phyloP scores from a whole-genome alignment of 2,329 filamentous ascomycete species.

The Stagonosporopsis vannaccii region DNA sequence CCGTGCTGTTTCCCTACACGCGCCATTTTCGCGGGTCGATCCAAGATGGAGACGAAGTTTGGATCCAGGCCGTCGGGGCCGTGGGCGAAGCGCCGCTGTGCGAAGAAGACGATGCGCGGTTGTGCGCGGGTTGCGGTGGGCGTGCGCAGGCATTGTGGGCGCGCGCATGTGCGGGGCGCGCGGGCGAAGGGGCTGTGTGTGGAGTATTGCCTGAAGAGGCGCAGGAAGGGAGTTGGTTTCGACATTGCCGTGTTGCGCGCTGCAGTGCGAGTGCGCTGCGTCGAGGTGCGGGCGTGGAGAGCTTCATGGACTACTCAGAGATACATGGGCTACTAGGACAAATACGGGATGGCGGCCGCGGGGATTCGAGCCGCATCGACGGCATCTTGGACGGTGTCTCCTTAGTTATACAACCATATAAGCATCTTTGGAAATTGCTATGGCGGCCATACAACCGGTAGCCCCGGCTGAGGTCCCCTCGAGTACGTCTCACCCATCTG shows the following conservation, averaged over 20 bases:
- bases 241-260: constrained; percentile 33
- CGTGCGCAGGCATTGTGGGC: constrained; percentile 47
- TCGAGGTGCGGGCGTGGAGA: background rate
- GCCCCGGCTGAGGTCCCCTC: no score
- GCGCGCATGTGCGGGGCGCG: constrained; percentile 24
- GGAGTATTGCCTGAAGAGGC: constrained; percentile 41
- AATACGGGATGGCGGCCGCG: constrained; percentile 28
- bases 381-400: no score
- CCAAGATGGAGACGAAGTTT: constrained; percentile 83
- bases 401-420: background rate
- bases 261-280: no score
- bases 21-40: constrained; percentile 82
- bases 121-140: constrained; percentile 17
- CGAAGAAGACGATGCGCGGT: constrained; percentile 24
- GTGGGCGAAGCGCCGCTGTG: constrained; percentile 29
- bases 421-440: no score
- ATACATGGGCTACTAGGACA: constrained; percentile 15
- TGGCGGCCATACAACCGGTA: background rate
- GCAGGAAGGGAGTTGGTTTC: constrained; percentile 44
- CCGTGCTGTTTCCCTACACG: constrained; percentile 78
- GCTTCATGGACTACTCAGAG: background rate
- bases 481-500: background rate
- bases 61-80: constrained; percentile 69
- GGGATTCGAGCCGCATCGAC: constrained; percentile 5
- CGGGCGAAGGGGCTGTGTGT: constrained; percentile 15